A percentile compares a stretch with the other conserved stretches of the same genome.
Evolutionary conservation across 2,329 filamentous ascomycete genomes (phyloP).

Genomic region (Fusarium mundagurra): DNA sequence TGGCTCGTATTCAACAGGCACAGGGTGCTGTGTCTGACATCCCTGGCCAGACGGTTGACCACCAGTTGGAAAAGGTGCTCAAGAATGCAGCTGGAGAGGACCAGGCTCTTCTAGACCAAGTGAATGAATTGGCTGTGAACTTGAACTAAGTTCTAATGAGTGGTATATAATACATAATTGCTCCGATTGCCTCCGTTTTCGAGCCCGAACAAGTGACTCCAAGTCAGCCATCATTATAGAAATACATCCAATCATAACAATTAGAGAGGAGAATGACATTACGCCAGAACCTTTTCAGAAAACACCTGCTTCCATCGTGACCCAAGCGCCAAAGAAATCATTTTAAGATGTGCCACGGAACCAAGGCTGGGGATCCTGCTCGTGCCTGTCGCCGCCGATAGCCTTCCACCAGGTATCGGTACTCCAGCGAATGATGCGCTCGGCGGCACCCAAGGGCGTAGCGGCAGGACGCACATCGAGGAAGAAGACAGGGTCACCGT

Average conservation of each 20-base stretch:
- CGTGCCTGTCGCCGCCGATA: constrained; percentile 74
- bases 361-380: constrained; percentile 53
- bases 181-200: neutral
- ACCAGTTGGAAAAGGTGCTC: constrained; percentile 65
- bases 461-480: constrained; percentile 93
- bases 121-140: constrained; percentile 52
- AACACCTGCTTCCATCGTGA: constrained; percentile 24
- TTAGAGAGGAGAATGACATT: constrained; percentile 42
- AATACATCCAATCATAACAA: constrained; percentile 40
- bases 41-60: constrained; percentile 64
- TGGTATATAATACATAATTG: constrained; percentile 31
- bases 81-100: constrained; percentile 63
- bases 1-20: constrained; percentile 67
- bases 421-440: constrained; percentile 87
- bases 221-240: constrained; percentile 44
- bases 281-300: constrained; percentile 6
- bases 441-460: constrained; percentile 80
- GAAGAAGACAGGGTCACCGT: constrained; percentile 93
- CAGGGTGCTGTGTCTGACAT: constrained; percentile 63
- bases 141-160: constrained; percentile 25
- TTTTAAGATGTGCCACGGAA: constrained; percentile 41
- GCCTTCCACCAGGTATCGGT: constrained; percentile 95
- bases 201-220: constrained; percentile 36
- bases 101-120: constrained; percentile 61
- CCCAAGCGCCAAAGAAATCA: constrained; percentile 22